phyloP scores from a whole-genome alignment of 495 filamentous ascomycete genomes.

The Melanomma pulvis-pyrius region DNA sequence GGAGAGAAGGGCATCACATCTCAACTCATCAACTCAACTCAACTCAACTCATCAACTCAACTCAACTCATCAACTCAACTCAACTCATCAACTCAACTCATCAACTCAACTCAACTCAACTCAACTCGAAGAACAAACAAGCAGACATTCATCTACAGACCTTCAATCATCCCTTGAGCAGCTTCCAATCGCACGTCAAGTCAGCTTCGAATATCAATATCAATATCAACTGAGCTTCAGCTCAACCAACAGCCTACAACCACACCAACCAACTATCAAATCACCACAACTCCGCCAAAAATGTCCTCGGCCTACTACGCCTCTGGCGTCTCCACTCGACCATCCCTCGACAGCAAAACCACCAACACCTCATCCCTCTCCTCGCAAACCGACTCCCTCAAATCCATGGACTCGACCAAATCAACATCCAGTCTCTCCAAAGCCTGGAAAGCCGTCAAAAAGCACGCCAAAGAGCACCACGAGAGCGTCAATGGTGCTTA shows the following conservation, averaged over 20 bases:
- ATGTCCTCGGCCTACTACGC: constrained; percentile 8
- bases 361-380: neutral
- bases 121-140: neutral
- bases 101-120: neutral
- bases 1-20: neutral
- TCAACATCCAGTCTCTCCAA: constrained; percentile 2
- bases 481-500: constrained; percentile 10
- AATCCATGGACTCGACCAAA: neutral
- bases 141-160: too few species aligned
- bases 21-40: neutral
- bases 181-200: neutral
- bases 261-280: neutral
- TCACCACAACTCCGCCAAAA: neutral
- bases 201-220: neutral
- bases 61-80: neutral
- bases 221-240: neutral
- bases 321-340: neutral
- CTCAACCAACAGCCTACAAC: too few species aligned
- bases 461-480: constrained; percentile 15
- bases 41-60: neutral
- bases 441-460: constrained; percentile 12
- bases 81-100: neutral
- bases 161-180: neutral
- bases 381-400: neutral
- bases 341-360: neutral